Base-by-base conservation (phyloP, 106 monocot genomes). In the Triglochin maritima region DNA sequence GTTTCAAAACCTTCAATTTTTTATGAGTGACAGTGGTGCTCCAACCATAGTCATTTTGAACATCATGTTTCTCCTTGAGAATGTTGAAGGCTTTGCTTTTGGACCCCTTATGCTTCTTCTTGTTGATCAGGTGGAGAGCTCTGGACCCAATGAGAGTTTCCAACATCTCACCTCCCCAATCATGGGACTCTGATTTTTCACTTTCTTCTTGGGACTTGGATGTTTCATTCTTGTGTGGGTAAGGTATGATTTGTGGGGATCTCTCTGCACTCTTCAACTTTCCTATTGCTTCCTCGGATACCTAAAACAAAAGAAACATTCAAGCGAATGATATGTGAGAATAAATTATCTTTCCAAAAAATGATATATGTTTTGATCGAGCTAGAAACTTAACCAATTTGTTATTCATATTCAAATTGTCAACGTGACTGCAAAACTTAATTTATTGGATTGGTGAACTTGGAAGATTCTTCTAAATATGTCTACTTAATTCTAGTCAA, bases 1-100 rank as follows among this genome's bases (percentile, higher is more conserved):
- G 80, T 60, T 47, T 77, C n/a, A 94, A 64, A 8, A 79, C 74
- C 11, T 67, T 48, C 44, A 72, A 65, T 11, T 84, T 79, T 56
- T 79, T 78, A 55, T 79, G 45, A 4, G 84, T 89, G 55, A 94
- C 79, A 1, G 82, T 59, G 10, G 63, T 71, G 80, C 94, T 89
- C 78, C 84, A 76, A 4, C 94, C 94, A 63, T 89, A 81, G 50
- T 82, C 74, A 65, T 94, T 94, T 82, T 94, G 51, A 11, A 89
- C 86, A 42, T 94, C 89, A 2, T 81, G 86, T 47, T 84, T 76
- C 9, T 51, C 56, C 2, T 73, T 60, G 29, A 72, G 66, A 17
- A 94, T 63, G 62, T 89, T 94, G 74, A 82, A 86, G 6, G 69
- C 56, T 42, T 66, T 78, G 44, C 17, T 52, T 50, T 60, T 68